Base-by-base conservation (phyloP, 129 eudicot genomes). In the Pseudognaphalium luteoalbum region DNA sequence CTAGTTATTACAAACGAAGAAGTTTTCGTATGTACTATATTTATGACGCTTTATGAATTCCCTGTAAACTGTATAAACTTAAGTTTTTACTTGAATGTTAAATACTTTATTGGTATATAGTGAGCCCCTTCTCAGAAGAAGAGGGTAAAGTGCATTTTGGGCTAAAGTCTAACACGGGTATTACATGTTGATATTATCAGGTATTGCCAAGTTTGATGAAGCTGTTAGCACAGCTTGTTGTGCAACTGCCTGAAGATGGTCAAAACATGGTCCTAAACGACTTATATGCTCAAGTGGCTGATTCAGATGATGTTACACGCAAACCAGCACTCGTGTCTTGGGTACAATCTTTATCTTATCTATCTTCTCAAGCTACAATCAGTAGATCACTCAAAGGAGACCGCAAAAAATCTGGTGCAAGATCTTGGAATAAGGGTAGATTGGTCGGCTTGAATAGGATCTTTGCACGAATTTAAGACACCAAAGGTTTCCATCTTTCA, bases 161-260 rank as follows among this genome's bases (percentile, higher is more conserved):
- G 21, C 25, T 56, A 17, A 56, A 54, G 60, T 54, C 58, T 52
- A 52, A 52, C 25, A 54, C 21, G 4, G 59, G 60, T 56, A 17
- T 7, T 16, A 56, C 62, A 3, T 56, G 12, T 12, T 56, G 14
- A 17, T 65, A 47, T 64, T 30, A 72, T 11, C 85, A 94, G 99
- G 99, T 91, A 20, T 80, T 95, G 58, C 97, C 99, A 44, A 87
- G 82, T 86, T 79, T 95, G 76, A 95, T 95, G 97, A 95, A 91
- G 84, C 81, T 75, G 75, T 71, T 95, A 66, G 97, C 97, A 19
- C 88, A 89, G 80, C 68, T 91, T 70, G 81, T 86, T 33, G 85
- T 80, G 59, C 81, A 85, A 74, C 86, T 95, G 44, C 99, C 96
- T 17, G 76, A 70, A 60, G 88, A 82, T 29, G 90, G 85, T 16